A percentile compares a stretch with the other conserved stretches of the same genome.
These are phyloP conservation scores for Strigomonas galati DNA, from an alignment of 208 protist genomes.

Conservation along the genomic window DNA sequence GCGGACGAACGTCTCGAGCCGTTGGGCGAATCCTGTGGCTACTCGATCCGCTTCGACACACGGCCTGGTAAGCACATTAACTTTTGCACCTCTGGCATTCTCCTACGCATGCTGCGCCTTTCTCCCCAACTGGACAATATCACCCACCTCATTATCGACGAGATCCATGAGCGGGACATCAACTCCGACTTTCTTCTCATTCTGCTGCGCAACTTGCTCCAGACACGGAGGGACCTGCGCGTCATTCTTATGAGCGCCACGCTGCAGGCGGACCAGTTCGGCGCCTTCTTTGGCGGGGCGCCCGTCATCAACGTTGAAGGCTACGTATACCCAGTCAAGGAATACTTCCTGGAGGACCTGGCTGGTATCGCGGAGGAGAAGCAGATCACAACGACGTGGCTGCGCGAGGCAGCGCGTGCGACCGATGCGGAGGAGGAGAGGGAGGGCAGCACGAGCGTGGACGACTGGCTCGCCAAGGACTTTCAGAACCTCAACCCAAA, in stretches of 20 bases:
- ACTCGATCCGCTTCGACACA: slow-evolving; percentile 98
- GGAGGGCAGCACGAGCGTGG: slow-evolving; percentile 3
- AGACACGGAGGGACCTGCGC: slow-evolving; percentile 89
- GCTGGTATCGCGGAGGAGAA: slow-evolving; percentile 53
- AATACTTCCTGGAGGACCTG: slow-evolving; percentile 83
- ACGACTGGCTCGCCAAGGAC: slow-evolving; percentile 14
- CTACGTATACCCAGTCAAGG: slow-evolving; percentile 79
- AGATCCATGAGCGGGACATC: slow-evolving; percentile 99
- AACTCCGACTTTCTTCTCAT: slow-evolving; percentile 98
- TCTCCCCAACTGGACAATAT: slow-evolving; percentile 90
- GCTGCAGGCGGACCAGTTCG: slow-evolving; percentile 85
- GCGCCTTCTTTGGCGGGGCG: slow-evolving; percentile 74
- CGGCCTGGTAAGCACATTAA: slow-evolving; percentile 93
- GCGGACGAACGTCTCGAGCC: slow-evolving; percentile 95
- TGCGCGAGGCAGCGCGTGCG: slow-evolving; percentile 50
- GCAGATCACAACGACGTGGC: slow-evolving; percentile 69
- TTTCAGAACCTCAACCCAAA: neutral
- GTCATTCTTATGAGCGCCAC: slow-evolving; percentile 97
- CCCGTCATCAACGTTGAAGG: slow-evolving; percentile 85
- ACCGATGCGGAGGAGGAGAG: slow-evolving; percentile 7
- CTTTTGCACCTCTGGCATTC: slow-evolving; percentile 98
- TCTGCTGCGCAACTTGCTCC: slow-evolving; percentile 91
- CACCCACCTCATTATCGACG: slow-evolving; percentile 98
- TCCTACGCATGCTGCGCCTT: slow-evolving; percentile 94
- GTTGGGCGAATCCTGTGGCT: slow-evolving; percentile 97